Evolutionary conservation across 306 rosid genomes (phyloP), one percentile per base, ranked within the genome.

Genomic region (Nissolia schottii): DNA sequence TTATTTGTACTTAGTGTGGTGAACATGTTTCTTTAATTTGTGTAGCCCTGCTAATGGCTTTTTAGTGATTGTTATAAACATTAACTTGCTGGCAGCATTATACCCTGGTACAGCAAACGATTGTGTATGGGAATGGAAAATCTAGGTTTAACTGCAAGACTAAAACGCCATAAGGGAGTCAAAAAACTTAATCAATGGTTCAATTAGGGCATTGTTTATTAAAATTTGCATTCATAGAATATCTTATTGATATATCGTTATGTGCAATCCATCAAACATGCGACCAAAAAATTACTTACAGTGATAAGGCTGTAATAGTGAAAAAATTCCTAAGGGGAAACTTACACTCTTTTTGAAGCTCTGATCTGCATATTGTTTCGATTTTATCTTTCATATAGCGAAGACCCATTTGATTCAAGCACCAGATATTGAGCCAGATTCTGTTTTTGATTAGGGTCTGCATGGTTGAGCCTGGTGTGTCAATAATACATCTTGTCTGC

Each of bases 371-470:
- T 66, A 2, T n/a, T 13, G 29, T 2, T 58, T 72, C 23, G 9
- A 23, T 16, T 19, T 12, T 24, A 35, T 16, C 31, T 13, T 75
- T 34, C 43, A 40, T 56, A 61, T 79, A 31, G 14, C 15, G 82
- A 78, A 54, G 77, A 79, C 58, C 86, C 85, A 20, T 62, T 87
- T 80, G 45, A 84, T 85, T 66, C 29, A 20, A 18, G 89, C 90
- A 24, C 85, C 84, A 2, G 77, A 81, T 72, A 85, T 84, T 20
- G 90, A 79, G 59, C 83, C 84, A 0, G 84, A 81, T 85, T 85
- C 89, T 71, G 86, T 86, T 66, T 85, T 82, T 37, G 76, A 79
- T 74, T 87, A 63, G 84, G 87, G 50, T 80, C 82, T 78, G 46
- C 80, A 73, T 75, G 78, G 84, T 84, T 22, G 4, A 32, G 61